Evolutionary conservation across 768 basidiomycete species (phyloP), one percentile per base, ranked within the genome.

Genomic region (Trametes villosa): DNA sequence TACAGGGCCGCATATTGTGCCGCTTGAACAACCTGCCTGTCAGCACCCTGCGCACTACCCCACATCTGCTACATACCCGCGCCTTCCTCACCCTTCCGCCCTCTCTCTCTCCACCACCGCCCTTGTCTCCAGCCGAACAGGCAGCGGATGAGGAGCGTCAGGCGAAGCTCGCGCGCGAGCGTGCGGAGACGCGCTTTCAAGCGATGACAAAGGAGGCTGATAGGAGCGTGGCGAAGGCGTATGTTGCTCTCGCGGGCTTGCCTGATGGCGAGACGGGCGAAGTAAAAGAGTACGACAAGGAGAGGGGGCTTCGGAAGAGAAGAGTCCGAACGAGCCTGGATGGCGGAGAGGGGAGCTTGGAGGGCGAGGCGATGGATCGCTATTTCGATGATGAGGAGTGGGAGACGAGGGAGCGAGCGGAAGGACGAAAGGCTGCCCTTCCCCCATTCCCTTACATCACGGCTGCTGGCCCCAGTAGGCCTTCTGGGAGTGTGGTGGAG

Each of bases 31-130:
- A 80, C 44, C 79, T 92, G 13, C 86, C 89, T 0, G 73, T 78
- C 6, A 87, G 81, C 67, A 85, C 87, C 3, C 73, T 92, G 20
- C 82, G 76, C 58, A 90, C 86, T 0, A 91, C 85, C 0, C 90
- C 91, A 7, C 88, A 91, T 67, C 75, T 92, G 9, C 76, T 92
- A 17, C 89, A 91, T 71, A 91, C 89, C 1, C 83, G 89, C 6
- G 75, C 77, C 1, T 82, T 76, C 61, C 72, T 92, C 57, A 69
- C 77, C 17, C 76, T 91, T 11, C 88, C 88, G 1, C 74, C 79
- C 2, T 77, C 77, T 20, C 60, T 69, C 9, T 59, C 56, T 24
- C 53, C 48, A 27, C 69, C 76, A 4, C 74, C 65, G 52, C 55
- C 42, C 7, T 41, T 48, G 70, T 53, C 73, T 66, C 15, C 66